Base-by-base conservation (phyloP, 2,329 filamentous ascomycete species). In the Penicillium sclerotiorum region DNA sequence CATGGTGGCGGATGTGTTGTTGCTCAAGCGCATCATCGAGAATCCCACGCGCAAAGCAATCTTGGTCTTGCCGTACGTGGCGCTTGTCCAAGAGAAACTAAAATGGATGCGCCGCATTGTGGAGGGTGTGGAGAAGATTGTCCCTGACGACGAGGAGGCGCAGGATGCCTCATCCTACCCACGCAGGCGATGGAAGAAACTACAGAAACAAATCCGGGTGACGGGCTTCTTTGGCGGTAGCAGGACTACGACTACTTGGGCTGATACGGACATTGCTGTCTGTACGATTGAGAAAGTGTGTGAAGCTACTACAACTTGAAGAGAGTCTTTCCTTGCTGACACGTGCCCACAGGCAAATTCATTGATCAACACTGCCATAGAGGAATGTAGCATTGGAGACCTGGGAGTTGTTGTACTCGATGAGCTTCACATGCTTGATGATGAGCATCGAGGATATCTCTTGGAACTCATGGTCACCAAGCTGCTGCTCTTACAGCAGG, bases 361-460 rank as follows among this genome's bases (percentile, higher is more conserved):
- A 9, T 77, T 92, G 32, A 78, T 90, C 22, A 91, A 92, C 59
- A 75, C 80, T 18, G 85, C 87, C 12, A 88, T 91, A 56, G 85
- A 88, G 54, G 86, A 91, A 55, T 83, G 81, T 62, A 82, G 78
- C 3, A 80, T 90, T 51, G 73, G 77, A n/a, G 78, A 83, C 17
- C 72, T 92, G 36, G 82, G 80, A 39, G 75, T 85, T 9, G 81
- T 90, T 15, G 86, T 91, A 12, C 74, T 91, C 27, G 88, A 92
- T 60, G 88, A 92, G 64, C 73, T 91, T n/a, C 88, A 92, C 65
- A 90, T 92, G 87, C 78, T 91, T 37, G 85, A 90, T 59, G 88
- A 91, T 64, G 85, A 87, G 54, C 81, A 86, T 57, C 82, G 88
- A 11, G 88, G 88, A 4, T 91, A 91, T 64, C 76, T 91, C 1